These are phyloP conservation scores for Leptographium procerum DNA, from an alignment of 2,329 filamentous ascomycete species.

Conservation along the genomic window DNA sequence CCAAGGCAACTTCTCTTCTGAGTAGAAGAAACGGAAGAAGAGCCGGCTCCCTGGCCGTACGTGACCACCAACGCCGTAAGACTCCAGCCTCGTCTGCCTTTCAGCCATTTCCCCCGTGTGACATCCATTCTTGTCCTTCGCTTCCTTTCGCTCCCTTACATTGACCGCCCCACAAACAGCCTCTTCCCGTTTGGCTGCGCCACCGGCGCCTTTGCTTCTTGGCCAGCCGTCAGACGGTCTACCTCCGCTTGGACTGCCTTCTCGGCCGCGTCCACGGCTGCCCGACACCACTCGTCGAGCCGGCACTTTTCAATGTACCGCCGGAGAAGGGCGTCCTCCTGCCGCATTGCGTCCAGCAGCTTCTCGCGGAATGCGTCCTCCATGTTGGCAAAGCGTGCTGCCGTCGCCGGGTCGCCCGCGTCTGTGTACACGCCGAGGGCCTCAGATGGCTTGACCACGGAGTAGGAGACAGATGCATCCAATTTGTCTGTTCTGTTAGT, in stretches of 20 bases:
- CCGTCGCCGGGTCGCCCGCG: conserved; percentile 38
- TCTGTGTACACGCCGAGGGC: conserved; percentile 50
- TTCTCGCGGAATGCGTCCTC: conserved; percentile 54
- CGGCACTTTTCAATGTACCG: conserved; percentile 55
- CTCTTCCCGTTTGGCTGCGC: background rate
- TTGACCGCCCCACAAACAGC: background rate
- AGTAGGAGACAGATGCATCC: conserved; percentile 23
- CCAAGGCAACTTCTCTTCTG: background rate
- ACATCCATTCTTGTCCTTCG: background rate
- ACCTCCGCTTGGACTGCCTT: conserved; percentile 17
- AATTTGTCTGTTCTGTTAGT: conserved; percentile 17
- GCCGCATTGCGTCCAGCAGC: conserved; percentile 58
- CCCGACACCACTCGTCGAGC: conserved; percentile 53
- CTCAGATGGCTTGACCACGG: conserved; percentile 39
- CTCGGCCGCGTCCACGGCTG: conserved; percentile 16
- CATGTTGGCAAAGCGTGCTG: conserved; percentile 39
- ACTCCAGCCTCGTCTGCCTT: background rate
- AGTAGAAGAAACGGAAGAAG: background rate
- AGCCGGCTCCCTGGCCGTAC: background rate
- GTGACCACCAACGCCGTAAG: background rate
- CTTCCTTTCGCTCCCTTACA: background rate
- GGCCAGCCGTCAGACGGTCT: conserved; percentile 9
- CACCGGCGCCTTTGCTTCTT: too few relatives aligned
- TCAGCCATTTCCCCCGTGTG: background rate
- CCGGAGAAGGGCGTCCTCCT: conserved; percentile 57